Evolutionary conservation across 176 grass and related monocot species (phyloP).

Genomic region (Tuctoria greenei): DNA sequence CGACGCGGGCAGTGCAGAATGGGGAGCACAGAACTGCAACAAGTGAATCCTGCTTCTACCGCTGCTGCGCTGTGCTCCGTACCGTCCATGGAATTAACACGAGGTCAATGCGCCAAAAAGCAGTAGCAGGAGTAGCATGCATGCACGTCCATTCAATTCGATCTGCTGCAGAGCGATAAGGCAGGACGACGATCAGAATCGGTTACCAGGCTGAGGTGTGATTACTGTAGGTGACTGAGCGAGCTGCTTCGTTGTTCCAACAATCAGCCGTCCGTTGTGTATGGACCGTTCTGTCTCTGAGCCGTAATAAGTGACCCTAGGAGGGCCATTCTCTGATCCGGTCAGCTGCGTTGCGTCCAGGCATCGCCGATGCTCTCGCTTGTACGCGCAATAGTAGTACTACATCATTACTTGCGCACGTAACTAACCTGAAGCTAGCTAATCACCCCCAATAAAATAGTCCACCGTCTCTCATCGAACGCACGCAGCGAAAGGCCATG

Average conservation of each 20-base stretch:
- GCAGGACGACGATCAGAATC: too few species aligned
- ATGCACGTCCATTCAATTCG: neutral
- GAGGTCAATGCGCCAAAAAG: neutral
- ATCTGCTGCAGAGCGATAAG: neutral
- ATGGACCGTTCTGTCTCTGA: too few species aligned
- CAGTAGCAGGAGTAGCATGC: neutral
- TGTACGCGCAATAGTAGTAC: neutral
- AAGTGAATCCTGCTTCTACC: neutral
- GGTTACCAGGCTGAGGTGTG: neutral
- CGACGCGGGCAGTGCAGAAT: neutral
- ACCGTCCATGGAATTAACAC: neutral
- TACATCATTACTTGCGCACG: neutral
- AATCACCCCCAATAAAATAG: neutral
- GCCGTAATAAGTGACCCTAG: neutral
- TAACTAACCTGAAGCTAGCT: neutral
- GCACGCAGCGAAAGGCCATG: neutral
- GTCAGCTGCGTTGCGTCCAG: neutral
- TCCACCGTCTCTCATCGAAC: neutral
- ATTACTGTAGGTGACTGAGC: too few species aligned
- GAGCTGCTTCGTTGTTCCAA: too few species aligned
- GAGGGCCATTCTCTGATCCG: neutral
- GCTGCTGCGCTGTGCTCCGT: neutral
- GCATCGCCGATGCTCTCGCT: neutral
- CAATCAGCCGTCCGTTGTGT: neutral
- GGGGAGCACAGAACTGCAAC: neutral